Evolutionary conservation across 108 stramenopile genomes (phyloP).

Genomic region (Schizochytrium sp.): DNA sequence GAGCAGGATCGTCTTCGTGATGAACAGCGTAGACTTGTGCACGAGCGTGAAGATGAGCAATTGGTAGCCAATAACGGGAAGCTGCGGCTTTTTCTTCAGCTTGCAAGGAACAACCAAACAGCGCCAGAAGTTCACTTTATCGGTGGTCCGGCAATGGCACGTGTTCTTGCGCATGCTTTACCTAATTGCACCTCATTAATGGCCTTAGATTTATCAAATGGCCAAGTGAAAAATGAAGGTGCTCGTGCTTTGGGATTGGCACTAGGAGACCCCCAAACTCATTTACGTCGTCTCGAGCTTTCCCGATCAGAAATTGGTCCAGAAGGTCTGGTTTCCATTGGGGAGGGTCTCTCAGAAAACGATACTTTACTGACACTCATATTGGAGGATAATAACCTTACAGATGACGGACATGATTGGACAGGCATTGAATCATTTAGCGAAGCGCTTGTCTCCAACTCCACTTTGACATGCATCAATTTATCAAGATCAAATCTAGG

Average conservation of each 20-base stretch:
- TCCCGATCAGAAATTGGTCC: not conserved
- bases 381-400: slow-evolving; percentile 43
- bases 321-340: not conserved
- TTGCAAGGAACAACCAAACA: not conserved
- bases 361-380: not conserved
- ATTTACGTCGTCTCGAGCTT: slow-evolving; percentile 32
- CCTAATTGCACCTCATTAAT: slow-evolving; percentile 15
- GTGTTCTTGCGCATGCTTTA: not conserved
- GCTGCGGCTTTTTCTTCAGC: slow-evolving; percentile 41
- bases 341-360: not conserved
- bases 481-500: not conserved
- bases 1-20: slow-evolving; percentile 22
- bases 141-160: slow-evolving; percentile 22
- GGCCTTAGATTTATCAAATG: slow-evolving; percentile 58
- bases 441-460: not conserved
- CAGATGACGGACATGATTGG: slow-evolving; percentile 17
- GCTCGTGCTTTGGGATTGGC: not conserved
- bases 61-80: not conserved
- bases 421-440: not conserved
- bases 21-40: not conserved
- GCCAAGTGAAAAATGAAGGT: not conserved
- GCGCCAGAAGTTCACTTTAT: slow-evolving; percentile 22
- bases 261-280: not conserved
- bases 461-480: not conserved
- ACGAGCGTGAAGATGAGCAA: slow-evolving; percentile 46